These are phyloP conservation scores for Cyclotella atomus DNA, from an alignment of 108 stramenopile genomes.

Conservation along the genomic window DNA sequence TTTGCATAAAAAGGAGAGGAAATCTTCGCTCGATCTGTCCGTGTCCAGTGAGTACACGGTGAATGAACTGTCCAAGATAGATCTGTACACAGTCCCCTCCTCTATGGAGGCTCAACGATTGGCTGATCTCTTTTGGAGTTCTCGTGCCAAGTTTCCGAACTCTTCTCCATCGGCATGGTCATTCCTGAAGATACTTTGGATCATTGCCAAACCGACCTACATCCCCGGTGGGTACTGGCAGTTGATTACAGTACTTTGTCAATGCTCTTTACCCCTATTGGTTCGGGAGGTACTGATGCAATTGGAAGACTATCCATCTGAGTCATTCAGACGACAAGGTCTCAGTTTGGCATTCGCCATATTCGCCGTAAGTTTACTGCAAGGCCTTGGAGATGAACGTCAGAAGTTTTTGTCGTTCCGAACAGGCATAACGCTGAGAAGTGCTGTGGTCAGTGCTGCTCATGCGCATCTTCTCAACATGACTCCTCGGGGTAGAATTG, in stretches of 20 bases:
- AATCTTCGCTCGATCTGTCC: background rate
- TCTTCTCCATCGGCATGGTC: constrained; percentile 10
- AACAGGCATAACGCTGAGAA: constrained; percentile 64
- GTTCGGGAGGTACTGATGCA: constrained; percentile 26
- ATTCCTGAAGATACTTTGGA: constrained; percentile 53
- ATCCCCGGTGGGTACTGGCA: constrained; percentile 33
- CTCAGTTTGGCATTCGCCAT: constrained; percentile 54
- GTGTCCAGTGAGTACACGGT: background rate
- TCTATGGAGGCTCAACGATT: constrained; percentile 45
- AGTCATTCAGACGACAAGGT: constrained; percentile 27
- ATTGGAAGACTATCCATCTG: constrained; percentile 21
- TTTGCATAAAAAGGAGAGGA: background rate
- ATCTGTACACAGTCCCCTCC: constrained; percentile 61
- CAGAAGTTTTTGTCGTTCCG: constrained; percentile 72
- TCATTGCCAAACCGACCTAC: constrained; percentile 44
- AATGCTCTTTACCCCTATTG: constrained; percentile 33
- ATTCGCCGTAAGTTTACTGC: constrained; percentile 49
- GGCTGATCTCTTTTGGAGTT: constrained; percentile 18
- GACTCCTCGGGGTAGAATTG: constrained; percentile 57
- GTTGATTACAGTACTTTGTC: constrained; percentile 33
- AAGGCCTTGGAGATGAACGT: constrained; percentile 68
- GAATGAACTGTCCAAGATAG: constrained; percentile 47
- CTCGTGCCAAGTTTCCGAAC: background rate
- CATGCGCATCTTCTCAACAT: constrained; percentile 62
- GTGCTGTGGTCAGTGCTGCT: constrained; percentile 59